phyloP scores from a whole-genome alignment of 2,329 filamentous ascomycete genomes.

The Akanthomyces muscarius region DNA sequence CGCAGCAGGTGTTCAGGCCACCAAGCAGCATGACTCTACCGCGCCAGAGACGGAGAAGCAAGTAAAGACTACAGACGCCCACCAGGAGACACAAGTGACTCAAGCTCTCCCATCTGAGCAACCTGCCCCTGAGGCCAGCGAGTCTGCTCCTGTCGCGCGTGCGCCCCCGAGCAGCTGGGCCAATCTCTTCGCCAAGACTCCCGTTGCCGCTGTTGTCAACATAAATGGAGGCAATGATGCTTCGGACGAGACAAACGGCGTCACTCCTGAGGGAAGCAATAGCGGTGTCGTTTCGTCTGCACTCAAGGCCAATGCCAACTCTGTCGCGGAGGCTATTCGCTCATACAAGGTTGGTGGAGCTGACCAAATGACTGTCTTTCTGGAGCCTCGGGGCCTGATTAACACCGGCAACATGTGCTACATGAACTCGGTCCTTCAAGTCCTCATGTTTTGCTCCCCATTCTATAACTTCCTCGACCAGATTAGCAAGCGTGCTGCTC shows the following conservation, averaged over 20 bases:
- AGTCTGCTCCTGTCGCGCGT: constrained; percentile 25
- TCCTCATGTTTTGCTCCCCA: constrained; percentile 86
- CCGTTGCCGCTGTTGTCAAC: constrained; percentile 8
- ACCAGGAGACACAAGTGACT: neutral
- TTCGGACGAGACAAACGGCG: constrained; percentile 17
- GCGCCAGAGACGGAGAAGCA: neutral
- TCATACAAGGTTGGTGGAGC: constrained; percentile 65
- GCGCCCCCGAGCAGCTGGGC: constrained; percentile 38
- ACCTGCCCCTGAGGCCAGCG: constrained; percentile 8
- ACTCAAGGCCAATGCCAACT: constrained; percentile 49
- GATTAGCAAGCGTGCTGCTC: constrained; percentile 73
- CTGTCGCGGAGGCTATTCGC: constrained; percentile 72
- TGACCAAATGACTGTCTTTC: constrained; percentile 65
- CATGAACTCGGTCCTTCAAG: constrained; percentile 99
- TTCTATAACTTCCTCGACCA: constrained; percentile 94
- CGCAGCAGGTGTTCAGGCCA: constrained; percentile 7
- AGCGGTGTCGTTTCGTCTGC: constrained; percentile 31
- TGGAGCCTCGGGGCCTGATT: constrained; percentile 88
- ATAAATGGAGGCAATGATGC: constrained; percentile 15
- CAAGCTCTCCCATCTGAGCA: constrained; percentile 7
- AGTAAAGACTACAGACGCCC: neutral
- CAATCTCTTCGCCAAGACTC: constrained; percentile 34
- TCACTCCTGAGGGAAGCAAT: constrained; percentile 13
- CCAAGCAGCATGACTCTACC: neutral
- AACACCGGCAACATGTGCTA: constrained; percentile 99